phyloP scores from a whole-genome alignment of 2,329 filamentous ascomycete genomes.

The Neodidymelliopsis sp. region DNA sequence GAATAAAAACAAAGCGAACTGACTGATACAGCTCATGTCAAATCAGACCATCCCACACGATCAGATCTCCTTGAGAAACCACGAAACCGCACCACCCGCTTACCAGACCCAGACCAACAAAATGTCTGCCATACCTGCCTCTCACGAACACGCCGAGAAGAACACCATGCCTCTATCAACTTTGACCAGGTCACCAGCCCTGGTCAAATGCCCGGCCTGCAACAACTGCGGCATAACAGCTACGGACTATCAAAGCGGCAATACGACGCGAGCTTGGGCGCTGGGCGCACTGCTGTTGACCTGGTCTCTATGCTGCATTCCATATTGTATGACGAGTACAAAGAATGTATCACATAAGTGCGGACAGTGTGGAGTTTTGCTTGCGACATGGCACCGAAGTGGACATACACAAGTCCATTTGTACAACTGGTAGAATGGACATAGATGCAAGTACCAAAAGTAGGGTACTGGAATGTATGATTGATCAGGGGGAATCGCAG shows the following conservation, averaged over 20 bases:
- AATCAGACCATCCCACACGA: not conserved
- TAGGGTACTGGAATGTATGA: too few species aligned
- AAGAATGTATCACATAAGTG: not conserved
- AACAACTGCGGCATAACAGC: not conserved
- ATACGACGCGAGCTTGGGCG: not conserved
- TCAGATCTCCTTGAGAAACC: not conserved
- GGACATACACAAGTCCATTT: not conserved
- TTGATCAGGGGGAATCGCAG: too few species aligned
- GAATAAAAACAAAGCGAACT: not conserved
- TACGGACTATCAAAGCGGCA: not conserved
- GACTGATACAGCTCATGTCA: not conserved
- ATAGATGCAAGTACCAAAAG: too few species aligned
- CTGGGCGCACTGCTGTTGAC: too few species aligned
- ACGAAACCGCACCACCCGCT: not conserved
- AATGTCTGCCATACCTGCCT: not conserved
- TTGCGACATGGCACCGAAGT: too few species aligned
- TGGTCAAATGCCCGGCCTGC: not conserved
- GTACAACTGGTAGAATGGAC: too few species aligned
- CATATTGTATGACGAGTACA: not conserved
- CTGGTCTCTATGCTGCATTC: not conserved
- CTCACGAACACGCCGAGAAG: not conserved
- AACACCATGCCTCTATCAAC: not conserved
- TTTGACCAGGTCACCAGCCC: not conserved
- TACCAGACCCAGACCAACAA: not conserved
- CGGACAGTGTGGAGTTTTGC: not conserved